Evolutionary conservation across 768 basidiomycete genomes (phyloP), one percentile per base, ranked within the genome.

Genomic region (Phylloporus scabripes): DNA sequence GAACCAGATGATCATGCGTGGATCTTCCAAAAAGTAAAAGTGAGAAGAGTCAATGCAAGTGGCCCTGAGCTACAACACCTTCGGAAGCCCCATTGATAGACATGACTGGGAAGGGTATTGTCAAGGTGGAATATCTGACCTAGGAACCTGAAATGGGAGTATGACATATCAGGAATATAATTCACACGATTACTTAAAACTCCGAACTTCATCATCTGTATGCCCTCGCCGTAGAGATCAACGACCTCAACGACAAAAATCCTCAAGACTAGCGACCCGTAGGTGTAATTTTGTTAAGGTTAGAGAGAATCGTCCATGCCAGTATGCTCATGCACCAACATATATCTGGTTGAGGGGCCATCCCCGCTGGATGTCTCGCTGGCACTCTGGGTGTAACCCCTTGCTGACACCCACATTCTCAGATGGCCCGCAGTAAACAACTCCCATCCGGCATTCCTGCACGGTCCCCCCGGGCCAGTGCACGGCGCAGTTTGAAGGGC

Each of bases 391-490:
- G 75, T 75, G 71, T 52, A 46, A 17, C 39, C 18, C 45, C 34
- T n/a, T 49, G 18, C 64, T 67, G 33, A 67, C 56, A 21, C 5
- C 31, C 18, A 21, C 50, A n/a, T 46, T 55, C 50, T 49, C 70
- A 85, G 83, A 90, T 91, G 87, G 87, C 86, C 71, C 85, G 87
- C 74, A 86, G 78, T 70, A 86, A 87, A 75, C 82, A 87, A 76
- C 74, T 93, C 71, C 83, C 80, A 68, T 81, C 86, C 58, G 78
- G 85, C 67, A 73, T 93, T 69, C 80, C 87, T 64, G 75, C 87
- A 67, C 91, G 90, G 57, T 82, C 86, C 62, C 89, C 89, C 47
- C 83, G 84, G 69, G 85, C 90, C 60, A 80, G 73, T 69, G 78
- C 85, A 60, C 83, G 83, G 68, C 87, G 92, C 67, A 81, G 83